These are phyloP conservation scores for Pholiota adiposa DNA, from an alignment of 1,284 basidiomycete genomes.

Conservation along the genomic window DNA sequence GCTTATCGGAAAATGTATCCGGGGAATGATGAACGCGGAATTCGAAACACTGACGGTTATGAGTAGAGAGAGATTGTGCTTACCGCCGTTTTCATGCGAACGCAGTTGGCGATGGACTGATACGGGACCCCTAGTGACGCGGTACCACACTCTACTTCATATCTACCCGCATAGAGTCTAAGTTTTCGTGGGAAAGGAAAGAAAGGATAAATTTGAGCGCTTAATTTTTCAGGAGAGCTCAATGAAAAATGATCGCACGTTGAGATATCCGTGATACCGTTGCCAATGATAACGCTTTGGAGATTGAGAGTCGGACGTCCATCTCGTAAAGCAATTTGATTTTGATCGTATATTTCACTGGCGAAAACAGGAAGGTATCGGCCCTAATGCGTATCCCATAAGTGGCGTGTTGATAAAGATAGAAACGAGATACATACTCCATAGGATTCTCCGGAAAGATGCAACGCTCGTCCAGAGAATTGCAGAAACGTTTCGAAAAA, in stretches of 20 bases:
- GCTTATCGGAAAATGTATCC: conserved; percentile 40
- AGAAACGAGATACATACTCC: conserved; percentile 42
- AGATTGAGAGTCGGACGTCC: conserved; percentile 79
- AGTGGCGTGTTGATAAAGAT: neutral
- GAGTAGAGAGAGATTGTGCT: conserved; percentile 36
- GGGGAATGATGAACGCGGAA: conserved; percentile 37
- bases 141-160: conserved; percentile 61
- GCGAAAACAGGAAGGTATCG: conserved; percentile 88
- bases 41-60: neutral
- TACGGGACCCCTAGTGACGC: conserved; percentile 24
- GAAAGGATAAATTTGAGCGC: conserved; percentile 37
- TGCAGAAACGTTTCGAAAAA: conserved; percentile 76
- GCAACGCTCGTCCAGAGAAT: conserved; percentile 69
- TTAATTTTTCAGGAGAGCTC: conserved; percentile 49
- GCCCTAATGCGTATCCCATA: conserved; percentile 48
- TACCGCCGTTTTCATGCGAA: conserved; percentile 55
- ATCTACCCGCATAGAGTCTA: conserved; percentile 64
- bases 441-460: conserved; percentile 77
- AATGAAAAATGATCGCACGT: conserved; percentile 42
- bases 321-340: conserved; percentile 56
- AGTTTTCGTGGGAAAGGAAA: conserved; percentile 26
- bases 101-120: conserved; percentile 46
- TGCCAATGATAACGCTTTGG: conserved; percentile 82
- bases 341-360: conserved; percentile 80
- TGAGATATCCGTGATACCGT: conserved; percentile 55